These are phyloP conservation scores for Limtongia smithiae DNA, from an alignment of 805 yeast species.

Conservation along the genomic window DNA sequence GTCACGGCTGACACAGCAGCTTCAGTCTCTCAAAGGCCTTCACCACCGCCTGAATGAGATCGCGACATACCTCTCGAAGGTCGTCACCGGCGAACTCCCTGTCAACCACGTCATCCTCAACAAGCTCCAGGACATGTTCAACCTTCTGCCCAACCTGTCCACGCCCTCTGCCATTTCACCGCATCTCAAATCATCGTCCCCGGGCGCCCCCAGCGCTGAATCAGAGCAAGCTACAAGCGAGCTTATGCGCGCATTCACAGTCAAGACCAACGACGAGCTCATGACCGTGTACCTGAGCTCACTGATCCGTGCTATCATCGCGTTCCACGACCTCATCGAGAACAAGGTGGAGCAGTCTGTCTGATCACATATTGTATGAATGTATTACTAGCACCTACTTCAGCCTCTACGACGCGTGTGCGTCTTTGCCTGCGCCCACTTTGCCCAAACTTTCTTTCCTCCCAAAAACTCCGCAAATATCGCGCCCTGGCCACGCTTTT, in stretches of 20 bases:
- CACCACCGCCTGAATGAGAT: slow-evolving; percentile 76
- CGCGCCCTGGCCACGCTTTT: too few species aligned
- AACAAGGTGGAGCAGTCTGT: slow-evolving; percentile 78
- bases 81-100: slow-evolving; percentile 68
- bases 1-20: slow-evolving; percentile 79
- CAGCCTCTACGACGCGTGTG: too few species aligned
- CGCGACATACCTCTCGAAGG: slow-evolving; percentile 70
- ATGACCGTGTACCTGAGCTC: slow-evolving; percentile 90
- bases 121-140: slow-evolving; percentile 90
- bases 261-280: slow-evolving; percentile 92
- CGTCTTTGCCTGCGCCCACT: too few species aligned
- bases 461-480: too few species aligned
- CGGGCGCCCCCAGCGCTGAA: too few species aligned
- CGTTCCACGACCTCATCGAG: slow-evolving; percentile 94
- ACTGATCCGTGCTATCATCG: slow-evolving; percentile 87
- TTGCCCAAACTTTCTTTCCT: too few species aligned
- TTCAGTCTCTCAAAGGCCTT: slow-evolving; percentile 81
- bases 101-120: slow-evolving; percentile 88
- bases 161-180: slow-evolving; percentile 34
- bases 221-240: slow-evolving; percentile 48
- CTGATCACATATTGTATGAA: too few species aligned
- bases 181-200: slow-evolving; percentile 5
- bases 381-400: too few species aligned
- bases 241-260: slow-evolving; percentile 75
- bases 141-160: slow-evolving; percentile 76